Conservation (phyloP, 164 flowering plant genomes). For the Chimonanthus salicifolius region DNA sequence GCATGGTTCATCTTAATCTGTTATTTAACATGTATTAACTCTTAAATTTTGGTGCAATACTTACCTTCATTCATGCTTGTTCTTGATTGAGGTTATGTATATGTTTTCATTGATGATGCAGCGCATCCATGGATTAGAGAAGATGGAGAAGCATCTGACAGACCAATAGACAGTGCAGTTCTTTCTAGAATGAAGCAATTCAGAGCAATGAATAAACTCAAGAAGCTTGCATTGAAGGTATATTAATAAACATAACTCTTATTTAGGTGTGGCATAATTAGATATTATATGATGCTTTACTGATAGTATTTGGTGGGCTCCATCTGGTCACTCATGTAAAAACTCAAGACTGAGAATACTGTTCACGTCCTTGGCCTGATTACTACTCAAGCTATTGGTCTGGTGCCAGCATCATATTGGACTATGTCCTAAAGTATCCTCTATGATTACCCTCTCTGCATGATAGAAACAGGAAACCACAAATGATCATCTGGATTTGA, state of each 20-base stretch:
- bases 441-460: background rate
- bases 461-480: background rate
- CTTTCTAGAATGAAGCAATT: constrained; percentile 92
- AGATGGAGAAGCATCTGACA: constrained; percentile 88
- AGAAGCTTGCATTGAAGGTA: constrained; percentile 89
- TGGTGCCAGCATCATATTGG: background rate
- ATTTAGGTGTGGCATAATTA: background rate
- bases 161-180: constrained; percentile 88
- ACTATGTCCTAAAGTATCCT: background rate
- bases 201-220: constrained; percentile 94
- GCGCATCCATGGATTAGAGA: constrained; percentile 95
- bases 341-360: background rate
- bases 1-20: background rate
- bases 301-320: background rate
- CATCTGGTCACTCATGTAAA: background rate
- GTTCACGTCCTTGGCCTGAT: background rate
- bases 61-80: background rate
- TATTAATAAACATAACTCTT: background rate
- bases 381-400: background rate
- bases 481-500: background rate
- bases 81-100: background rate
- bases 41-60: background rate
- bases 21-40: background rate
- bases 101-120: constrained; percentile 16
- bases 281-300: background rate